Evolutionary conservation across 179 eudicot genomes (phyloP).

Genomic region (Carnegiea gigantea): DNA sequence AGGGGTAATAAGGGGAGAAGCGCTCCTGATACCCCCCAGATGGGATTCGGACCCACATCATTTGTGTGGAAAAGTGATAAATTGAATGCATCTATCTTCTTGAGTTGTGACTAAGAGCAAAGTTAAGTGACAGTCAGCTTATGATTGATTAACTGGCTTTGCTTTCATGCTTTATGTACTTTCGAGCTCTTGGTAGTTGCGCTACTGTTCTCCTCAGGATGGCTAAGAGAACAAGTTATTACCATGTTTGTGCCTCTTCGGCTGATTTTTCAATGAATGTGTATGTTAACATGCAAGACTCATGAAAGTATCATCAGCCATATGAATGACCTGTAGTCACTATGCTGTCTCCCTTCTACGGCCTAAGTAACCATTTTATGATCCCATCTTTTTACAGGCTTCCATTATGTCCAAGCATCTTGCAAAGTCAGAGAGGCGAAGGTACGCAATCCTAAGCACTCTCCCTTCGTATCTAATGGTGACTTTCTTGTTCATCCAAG

Average conservation of each 20-base stretch:
- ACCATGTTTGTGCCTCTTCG: neutral
- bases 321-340: no score
- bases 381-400: slow-evolving; percentile 55
- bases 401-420: slow-evolving; percentile 90
- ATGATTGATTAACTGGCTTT: neutral
- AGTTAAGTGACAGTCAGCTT: neutral
- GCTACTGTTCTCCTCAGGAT: neutral
- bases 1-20: neutral
- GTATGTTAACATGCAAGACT: neutral
- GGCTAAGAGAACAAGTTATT: neutral
- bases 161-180: neutral
- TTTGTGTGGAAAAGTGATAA: neutral
- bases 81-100: neutral
- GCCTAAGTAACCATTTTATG: neutral
- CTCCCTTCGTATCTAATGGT: neutral
- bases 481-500: neutral
- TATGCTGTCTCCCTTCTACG: no score
- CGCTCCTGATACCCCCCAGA: neutral
- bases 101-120: neutral
- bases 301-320: no score
- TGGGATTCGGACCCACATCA: neutral
- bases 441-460: slow-evolving; percentile 41
- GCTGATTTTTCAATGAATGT: neutral
- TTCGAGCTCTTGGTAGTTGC: neutral
- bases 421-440: slow-evolving; percentile 72